phyloP scores from a whole-genome alignment of 306 rosid species.

The Medicago lupulina region DNA sequence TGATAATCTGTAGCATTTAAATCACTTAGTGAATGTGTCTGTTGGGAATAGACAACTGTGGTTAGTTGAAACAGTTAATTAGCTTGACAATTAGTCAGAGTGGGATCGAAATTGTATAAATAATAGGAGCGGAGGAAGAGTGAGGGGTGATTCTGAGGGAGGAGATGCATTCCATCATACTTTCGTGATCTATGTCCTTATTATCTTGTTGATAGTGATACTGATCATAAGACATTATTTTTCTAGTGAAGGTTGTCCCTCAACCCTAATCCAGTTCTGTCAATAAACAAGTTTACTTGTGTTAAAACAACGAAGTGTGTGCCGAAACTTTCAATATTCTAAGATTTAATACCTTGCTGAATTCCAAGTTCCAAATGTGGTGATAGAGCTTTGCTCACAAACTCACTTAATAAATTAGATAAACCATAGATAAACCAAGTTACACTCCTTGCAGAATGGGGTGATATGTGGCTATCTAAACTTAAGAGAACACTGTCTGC shows the following conservation, averaged over 20 bases:
- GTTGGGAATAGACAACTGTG: conserved; percentile 11
- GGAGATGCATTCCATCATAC: conserved; percentile 15
- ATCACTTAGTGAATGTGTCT: neutral
- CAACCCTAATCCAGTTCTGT: conserved; percentile 20
- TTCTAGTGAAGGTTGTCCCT: conserved; percentile 17
- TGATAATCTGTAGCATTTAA: neutral
- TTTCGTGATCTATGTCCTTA: neutral
- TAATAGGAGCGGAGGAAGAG: neutral
- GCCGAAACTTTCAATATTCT: conserved; percentile 10
- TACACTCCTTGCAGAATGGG: conserved; percentile 6
- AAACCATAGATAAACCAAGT: conserved; percentile 31
- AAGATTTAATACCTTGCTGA: conserved; percentile 26
- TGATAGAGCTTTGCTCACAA: conserved; percentile 13
- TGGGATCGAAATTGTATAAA: conserved; percentile 5
- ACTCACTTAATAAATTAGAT: conserved; percentile 31
- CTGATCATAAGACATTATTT: conserved; percentile 1
- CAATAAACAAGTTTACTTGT: neutral
- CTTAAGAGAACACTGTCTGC: conserved; percentile 12
- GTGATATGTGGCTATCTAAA: conserved; percentile 22
- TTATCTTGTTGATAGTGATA: conserved; percentile 22
- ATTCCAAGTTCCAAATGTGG: conserved; percentile 14
- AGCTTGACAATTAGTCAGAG: conserved; percentile 5
- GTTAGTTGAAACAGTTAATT: conserved; percentile 1
- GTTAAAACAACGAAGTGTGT: conserved; percentile 19
- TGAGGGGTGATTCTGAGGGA: conserved; percentile 1